Evolutionary conservation across 1,284 basidiomycete genomes (phyloP).

Genomic region (Puccinia triticina): DNA sequence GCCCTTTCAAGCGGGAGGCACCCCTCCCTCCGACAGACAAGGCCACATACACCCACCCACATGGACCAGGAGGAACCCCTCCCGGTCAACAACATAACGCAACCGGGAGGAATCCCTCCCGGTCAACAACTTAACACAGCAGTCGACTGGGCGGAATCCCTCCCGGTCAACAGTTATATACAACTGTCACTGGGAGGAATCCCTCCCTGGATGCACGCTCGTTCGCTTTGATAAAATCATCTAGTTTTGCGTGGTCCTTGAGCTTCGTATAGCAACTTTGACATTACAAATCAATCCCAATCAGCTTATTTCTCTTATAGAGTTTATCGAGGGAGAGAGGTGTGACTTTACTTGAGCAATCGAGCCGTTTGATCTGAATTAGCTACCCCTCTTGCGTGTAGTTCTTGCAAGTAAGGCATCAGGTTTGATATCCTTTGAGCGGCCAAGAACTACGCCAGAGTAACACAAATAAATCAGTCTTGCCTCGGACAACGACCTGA

Average conservation of each 20-base stretch:
- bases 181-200: too few species aligned
- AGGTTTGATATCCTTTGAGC: slow-evolving; percentile 93
- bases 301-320: background rate
- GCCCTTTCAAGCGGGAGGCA: too few species aligned
- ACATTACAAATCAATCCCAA: background rate
- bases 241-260: slow-evolving; percentile 82
- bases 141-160: too few species aligned
- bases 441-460: slow-evolving; percentile 77
- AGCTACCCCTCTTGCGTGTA: slow-evolving; percentile 83
- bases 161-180: too few species aligned
- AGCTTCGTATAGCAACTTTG: slow-evolving; percentile 86
- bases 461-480: background rate
- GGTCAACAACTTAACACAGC: too few species aligned
- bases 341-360: slow-evolving; percentile 68
- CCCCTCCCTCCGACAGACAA: too few species aligned
- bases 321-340: background rate
- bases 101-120: too few species aligned
- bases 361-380: slow-evolving; percentile 97
- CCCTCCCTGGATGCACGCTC: slow-evolving; percentile 55
- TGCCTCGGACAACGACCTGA: background rate
- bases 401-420: slow-evolving; percentile 90
- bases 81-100: too few species aligned
- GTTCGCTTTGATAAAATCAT: slow-evolving; percentile 84
- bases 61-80: too few species aligned
- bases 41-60: too few species aligned